Percentiles rank a stretch among this genome's conserved stretches.
Evolutionary conservation across 2,329 filamentous ascomycete genomes (phyloP).

Genomic region (Penicillium oxalicum): DNA sequence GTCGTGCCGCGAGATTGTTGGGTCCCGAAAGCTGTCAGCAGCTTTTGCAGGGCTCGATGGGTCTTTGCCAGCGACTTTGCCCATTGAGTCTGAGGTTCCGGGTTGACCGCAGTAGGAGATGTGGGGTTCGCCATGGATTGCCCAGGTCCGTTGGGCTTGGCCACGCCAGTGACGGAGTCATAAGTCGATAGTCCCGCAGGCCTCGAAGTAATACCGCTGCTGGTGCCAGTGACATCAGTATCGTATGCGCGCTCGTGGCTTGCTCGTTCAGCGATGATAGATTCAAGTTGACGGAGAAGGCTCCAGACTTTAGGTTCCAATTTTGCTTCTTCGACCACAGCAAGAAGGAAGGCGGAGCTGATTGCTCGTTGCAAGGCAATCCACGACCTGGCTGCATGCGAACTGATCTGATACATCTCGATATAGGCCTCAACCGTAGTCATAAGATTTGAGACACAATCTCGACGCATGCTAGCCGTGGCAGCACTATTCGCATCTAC

Average conservation of each 20-base stretch:
- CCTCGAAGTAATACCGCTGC: conserved; percentile 16
- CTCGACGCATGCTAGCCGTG: conserved; percentile 41
- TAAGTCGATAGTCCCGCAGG: conserved; percentile 15
- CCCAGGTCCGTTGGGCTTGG: conserved; percentile 25
- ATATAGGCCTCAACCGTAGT: conserved; percentile 56
- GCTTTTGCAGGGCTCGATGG: conserved; percentile 41
- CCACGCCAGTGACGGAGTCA: conserved; percentile 26
- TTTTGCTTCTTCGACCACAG: conserved; percentile 42
- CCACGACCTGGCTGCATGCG: conserved; percentile 43
- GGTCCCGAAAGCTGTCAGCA: conserved; percentile 36
- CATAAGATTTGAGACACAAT: conserved; percentile 52
- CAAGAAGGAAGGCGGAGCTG: conserved; percentile 44
- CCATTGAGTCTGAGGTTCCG: conserved; percentile 41
- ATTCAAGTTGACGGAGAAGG: conserved; percentile 39
- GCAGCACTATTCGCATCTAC: conserved; percentile 40
- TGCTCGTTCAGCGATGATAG: conserved; percentile 41
- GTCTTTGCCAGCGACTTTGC: conserved; percentile 43
- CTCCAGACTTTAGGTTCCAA: conserved; percentile 35
- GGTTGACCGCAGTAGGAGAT: conserved; percentile 23
- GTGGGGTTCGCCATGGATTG: conserved; percentile 22
- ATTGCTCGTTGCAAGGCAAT: conserved; percentile 44
- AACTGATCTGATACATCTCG: conserved; percentile 45
- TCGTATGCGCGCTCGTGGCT: conserved; percentile 30
- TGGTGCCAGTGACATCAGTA: conserved; percentile 8
- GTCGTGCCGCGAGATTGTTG: conserved; percentile 17